phyloP scores from a whole-genome alignment of 1,139 yeast genomes.

The Schwanniomyces etchellsii region DNA sequence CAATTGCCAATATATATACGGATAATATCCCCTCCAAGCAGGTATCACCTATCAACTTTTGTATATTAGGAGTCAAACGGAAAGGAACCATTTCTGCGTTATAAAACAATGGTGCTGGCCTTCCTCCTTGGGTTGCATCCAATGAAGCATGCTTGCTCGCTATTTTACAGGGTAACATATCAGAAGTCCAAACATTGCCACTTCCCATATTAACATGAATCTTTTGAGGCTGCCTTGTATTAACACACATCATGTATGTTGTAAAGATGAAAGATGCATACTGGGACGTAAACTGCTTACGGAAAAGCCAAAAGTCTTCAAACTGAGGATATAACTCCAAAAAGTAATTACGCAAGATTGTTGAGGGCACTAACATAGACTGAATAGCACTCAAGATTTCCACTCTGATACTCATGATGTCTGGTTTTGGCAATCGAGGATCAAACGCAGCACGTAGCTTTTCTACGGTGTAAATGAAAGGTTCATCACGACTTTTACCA shows the following conservation, averaged over 20 bases:
- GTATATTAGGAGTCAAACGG: slow-evolving; percentile 93
- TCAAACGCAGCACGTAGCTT: slow-evolving; percentile 91
- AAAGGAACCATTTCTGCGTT: slow-evolving; percentile 96
- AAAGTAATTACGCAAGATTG: slow-evolving; percentile 68
- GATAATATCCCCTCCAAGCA: slow-evolving; percentile 89
- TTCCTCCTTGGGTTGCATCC: slow-evolving; percentile 49
- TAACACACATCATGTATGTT: slow-evolving; percentile 93
- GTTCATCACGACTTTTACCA: slow-evolving; percentile 81
- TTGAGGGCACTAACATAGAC: slow-evolving; percentile 78
- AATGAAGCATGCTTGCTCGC: slow-evolving; percentile 57
- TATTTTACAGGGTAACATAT: slow-evolving; percentile 86
- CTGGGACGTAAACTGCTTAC: slow-evolving; percentile 91
- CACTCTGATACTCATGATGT: slow-evolving; percentile 78
- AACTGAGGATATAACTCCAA: slow-evolving; percentile 64
- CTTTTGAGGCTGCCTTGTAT: slow-evolving; percentile 90
- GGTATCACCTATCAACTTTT: slow-evolving; percentile 87
- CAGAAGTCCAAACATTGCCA: slow-evolving; percentile 92
- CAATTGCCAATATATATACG: slow-evolving; percentile 78
- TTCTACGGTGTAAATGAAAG: slow-evolving; percentile 79
- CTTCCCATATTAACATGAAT: slow-evolving; percentile 75
- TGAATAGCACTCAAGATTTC: slow-evolving; percentile 90
- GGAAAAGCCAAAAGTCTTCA: slow-evolving; percentile 96
- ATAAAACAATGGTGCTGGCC: slow-evolving; percentile 82
- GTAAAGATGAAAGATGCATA: slow-evolving; percentile 93
- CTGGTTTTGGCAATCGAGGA: slow-evolving; percentile 89